Evolutionary conservation across 106 monocot genomes (phyloP).

Genomic region (Allium sativum): DNA sequence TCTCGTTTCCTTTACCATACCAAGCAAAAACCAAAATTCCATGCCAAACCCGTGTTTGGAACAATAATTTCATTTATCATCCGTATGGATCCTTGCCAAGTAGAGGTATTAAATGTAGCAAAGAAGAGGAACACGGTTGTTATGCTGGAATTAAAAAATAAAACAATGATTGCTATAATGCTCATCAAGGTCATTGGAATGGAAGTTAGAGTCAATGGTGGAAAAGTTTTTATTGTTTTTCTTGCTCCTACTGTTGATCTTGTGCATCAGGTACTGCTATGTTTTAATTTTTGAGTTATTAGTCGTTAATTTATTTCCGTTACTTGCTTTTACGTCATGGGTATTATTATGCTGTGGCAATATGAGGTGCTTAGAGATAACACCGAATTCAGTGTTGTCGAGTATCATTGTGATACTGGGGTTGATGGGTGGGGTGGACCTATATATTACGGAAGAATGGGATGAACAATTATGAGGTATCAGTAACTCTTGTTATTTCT

Average conservation of each 20-base stretch:
- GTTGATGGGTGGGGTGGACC: slow-evolving; percentile 68
- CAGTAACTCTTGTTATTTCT: too few relatives aligned
- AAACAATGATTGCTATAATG: slow-evolving; percentile 85
- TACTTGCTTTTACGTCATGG: not conserved
- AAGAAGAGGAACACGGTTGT: slow-evolving; percentile 63
- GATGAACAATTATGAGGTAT: slow-evolving; percentile 35
- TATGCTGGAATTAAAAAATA: slow-evolving; percentile 59
- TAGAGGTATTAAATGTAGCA: slow-evolving; percentile 37
- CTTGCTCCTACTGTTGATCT: slow-evolving; percentile 86
- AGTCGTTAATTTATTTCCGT: not conserved
- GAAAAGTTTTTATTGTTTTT: slow-evolving; percentile 42
- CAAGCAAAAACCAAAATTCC: too few relatives aligned
- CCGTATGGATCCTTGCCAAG: too few relatives aligned
- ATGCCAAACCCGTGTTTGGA: too few relatives aligned
- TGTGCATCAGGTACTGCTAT: slow-evolving; percentile 49
- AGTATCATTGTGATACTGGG: slow-evolving; percentile 59
- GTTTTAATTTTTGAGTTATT: not conserved
- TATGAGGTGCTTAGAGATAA: slow-evolving; percentile 47
- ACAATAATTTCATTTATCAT: too few relatives aligned
- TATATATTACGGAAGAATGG: slow-evolving; percentile 53
- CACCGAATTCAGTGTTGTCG: slow-evolving; percentile 41
- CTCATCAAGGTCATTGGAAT: slow-evolving; percentile 28
- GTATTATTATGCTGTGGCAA: slow-evolving; percentile 32
- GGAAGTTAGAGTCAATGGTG: slow-evolving; percentile 13
- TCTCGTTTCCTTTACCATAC: too few relatives aligned